Evolutionary conservation across 805 yeast genomes (phyloP).

Genomic region (Jamesozyma hellenica): DNA sequence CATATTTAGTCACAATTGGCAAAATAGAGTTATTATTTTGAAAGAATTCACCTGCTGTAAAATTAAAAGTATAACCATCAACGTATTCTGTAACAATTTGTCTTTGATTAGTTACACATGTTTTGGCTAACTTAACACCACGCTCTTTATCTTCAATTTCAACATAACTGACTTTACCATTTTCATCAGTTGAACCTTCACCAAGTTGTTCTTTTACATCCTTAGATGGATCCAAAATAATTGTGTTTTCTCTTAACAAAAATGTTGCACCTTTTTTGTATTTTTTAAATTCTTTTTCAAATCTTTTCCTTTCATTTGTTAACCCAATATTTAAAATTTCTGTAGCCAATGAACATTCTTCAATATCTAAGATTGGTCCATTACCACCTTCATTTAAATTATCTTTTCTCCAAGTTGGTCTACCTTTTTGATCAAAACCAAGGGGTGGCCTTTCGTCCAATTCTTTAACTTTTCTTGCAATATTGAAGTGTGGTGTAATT

Average conservation of each 20-base stretch:
- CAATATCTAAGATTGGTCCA: conserved; percentile 70
- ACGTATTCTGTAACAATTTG: conserved; percentile 71
- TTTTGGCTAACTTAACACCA: conserved; percentile 37
- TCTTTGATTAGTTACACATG: conserved; percentile 71
- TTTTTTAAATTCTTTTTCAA: conserved; percentile 36
- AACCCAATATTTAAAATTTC: conserved; percentile 64
- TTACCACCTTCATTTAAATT: conserved; percentile 43
- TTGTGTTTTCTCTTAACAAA: conserved; percentile 69
- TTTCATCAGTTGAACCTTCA: conserved; percentile 38
- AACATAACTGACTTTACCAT: conserved; percentile 32
- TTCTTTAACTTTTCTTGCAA: conserved; percentile 48
- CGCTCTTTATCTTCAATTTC: conserved; percentile 24
- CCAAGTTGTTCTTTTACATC: conserved; percentile 29
- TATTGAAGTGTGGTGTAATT: conserved; percentile 88
- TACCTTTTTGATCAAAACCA: conserved; percentile 84
- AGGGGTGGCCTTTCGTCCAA: conserved; percentile 49
- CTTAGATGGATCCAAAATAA: conserved; percentile 24
- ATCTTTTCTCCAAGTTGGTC: conserved; percentile 54
- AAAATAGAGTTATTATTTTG: conserved; percentile 90
- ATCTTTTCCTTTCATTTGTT: conserved; percentile 51
- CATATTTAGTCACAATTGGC: conserved; percentile 75
- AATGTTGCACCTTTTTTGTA: conserved; percentile 80
- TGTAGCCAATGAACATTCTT: conserved; percentile 89
- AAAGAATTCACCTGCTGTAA: conserved; percentile 91
- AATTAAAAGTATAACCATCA: conserved; percentile 68